These are phyloP conservation scores for Tulasnella sp. DNA, from an alignment of 768 basidiomycete species.

Conservation along the genomic window DNA sequence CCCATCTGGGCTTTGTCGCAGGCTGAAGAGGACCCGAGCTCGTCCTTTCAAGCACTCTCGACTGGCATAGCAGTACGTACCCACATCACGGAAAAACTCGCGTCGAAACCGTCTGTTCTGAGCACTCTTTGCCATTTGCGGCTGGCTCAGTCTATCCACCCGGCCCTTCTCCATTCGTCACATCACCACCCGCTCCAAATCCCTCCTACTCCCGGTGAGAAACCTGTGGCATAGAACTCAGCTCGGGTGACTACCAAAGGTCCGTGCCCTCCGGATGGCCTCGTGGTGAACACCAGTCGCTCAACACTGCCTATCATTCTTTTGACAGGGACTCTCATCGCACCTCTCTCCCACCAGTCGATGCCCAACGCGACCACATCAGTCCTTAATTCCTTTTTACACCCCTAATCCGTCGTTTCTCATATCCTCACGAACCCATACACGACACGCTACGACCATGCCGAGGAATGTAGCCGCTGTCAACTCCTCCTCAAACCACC, in stretches of 20 bases:
- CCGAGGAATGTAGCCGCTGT: neutral
- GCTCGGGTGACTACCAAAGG: neutral
- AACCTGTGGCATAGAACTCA: neutral
- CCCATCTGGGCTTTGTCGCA: constrained; percentile 1
- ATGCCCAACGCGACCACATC: neutral
- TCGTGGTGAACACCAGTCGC: constrained; percentile 17
- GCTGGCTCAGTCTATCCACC: neutral
- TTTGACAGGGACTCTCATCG: neutral
- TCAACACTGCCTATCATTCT: constrained; percentile 9
- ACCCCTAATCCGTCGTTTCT: neutral
- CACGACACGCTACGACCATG: constrained; percentile 5
- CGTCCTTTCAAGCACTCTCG: neutral
- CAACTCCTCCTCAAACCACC: neutral
- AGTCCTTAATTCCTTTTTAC: neutral
- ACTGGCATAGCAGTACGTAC: neutral
- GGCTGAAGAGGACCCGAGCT: neutral
- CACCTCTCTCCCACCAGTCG: constrained; percentile 2
- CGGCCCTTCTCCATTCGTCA: constrained; percentile 19
- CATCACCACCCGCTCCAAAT: neutral
- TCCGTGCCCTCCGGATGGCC: neutral
- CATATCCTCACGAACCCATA: neutral
- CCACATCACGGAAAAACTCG: neutral
- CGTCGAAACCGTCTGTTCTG: neutral
- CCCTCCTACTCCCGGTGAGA: neutral
- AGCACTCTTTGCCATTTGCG: constrained; percentile 15